Evolutionary conservation across 148 eudicot species (phyloP), one percentile per base, ranked within the genome.

Genomic region (Rhododendron simsii): DNA sequence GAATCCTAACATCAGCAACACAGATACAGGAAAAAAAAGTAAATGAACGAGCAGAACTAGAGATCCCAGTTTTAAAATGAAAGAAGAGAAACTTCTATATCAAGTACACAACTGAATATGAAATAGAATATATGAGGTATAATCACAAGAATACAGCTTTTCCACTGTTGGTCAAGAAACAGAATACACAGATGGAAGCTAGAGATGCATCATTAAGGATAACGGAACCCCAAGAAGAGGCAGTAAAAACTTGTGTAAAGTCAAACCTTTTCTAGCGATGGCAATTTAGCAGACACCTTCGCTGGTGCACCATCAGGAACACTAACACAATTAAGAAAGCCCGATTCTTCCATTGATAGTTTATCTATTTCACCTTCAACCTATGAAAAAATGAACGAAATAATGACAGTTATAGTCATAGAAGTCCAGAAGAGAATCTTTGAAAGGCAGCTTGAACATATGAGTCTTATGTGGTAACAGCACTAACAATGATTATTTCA

Each of bases 331-430:
- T 89, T 89, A 69, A 13, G 55, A 76, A 88, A 82, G 57, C 94
- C 94, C 87, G 92, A 91, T 87, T 92, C 91, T 83, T 92, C 91
- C 86, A 92, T 78, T 69, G 94, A 89, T 9, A 92, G 90, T 86
- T 92, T 92, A 85, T 92, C 94, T 37, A 92, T 76, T 85, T 92
- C 94, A 83, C 94, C 94, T 87, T 92, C 93, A 86, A 92, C 94
- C 94, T 92, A 71, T 18, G 7, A 48, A 78, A 82, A 82, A 33
- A 7, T 86, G 33, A 51, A 69, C 11, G 41, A 55, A 59, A 61
- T 80, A 35, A 53, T 12, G 33, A 45, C 15, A 10, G 26, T 16
- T 48, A 79, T 6, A 10, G 26, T 16, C 26, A 79, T 15, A 48
- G 20, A 26, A 50, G 59, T 12, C 8, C 59, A 50, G 23, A 26